phyloP scores from a whole-genome alignment of 805 yeast species.

The Cyberlindnera americana region DNA sequence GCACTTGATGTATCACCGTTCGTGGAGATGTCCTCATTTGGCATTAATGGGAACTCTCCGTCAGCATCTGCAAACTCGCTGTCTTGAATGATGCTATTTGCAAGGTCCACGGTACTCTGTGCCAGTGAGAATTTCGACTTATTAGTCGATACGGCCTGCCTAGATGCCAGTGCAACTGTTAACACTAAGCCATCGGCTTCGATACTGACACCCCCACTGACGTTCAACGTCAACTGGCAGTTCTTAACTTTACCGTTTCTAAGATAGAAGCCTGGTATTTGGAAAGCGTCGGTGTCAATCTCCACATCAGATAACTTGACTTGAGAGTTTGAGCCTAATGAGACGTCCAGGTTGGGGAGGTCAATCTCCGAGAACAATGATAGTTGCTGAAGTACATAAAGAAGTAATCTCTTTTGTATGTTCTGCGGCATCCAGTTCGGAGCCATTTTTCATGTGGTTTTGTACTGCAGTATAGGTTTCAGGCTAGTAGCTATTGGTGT shows the following conservation, averaged over 20 bases:
- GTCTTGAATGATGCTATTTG: conserved; percentile 43
- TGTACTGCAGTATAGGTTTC: background rate
- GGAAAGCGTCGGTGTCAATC: conserved; percentile 67
- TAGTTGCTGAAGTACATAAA: conserved; percentile 76
- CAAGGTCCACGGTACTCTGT: conserved; percentile 72
- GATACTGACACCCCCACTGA: conserved; percentile 67
- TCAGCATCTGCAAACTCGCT: conserved; percentile 11
- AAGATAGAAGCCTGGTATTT: conserved; percentile 59
- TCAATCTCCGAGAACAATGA: conserved; percentile 80
- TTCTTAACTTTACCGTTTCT: conserved; percentile 57
- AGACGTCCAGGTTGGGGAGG: conserved; percentile 75
- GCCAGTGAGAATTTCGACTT: conserved; percentile 50
- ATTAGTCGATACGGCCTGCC: conserved; percentile 14
- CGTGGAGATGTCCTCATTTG: conserved; percentile 17
- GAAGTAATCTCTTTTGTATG: conserved; percentile 74
- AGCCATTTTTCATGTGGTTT: background rate
- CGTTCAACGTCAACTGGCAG: conserved; percentile 56
- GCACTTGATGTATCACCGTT: conserved; percentile 13
- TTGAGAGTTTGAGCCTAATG: conserved; percentile 55
- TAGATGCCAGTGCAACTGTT: conserved; percentile 35
- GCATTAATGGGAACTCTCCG: conserved; percentile 11
- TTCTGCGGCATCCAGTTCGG: conserved; percentile 76
- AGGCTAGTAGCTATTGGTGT: background rate
- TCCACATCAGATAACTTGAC: conserved; percentile 58
- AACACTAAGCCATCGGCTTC: conserved; percentile 54